Evolutionary conservation across 179 eudicot species (phyloP).

Genomic region (Patellifolia procumbens): DNA sequence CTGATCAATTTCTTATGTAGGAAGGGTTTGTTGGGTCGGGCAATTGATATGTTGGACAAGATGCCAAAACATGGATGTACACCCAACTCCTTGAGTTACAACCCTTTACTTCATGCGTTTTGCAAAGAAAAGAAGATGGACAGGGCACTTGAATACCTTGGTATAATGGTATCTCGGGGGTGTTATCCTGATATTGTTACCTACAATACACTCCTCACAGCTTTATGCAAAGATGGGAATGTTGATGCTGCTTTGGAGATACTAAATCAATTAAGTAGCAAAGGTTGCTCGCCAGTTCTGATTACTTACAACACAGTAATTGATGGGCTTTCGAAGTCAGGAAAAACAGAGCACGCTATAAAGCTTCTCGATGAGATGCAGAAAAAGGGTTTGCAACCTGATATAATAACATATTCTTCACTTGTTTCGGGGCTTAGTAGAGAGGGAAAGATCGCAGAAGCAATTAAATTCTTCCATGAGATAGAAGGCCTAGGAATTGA

Average conservation of each 20-base stretch:
- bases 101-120: conserved; percentile 81
- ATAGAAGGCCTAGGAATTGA: conserved; percentile 58
- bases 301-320: conserved; percentile 89
- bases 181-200: conserved; percentile 93
- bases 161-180: conserved; percentile 75
- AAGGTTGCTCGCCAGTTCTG: conserved; percentile 79
- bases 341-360: conserved; percentile 67
- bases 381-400: conserved; percentile 68
- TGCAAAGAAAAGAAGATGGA: conserved; percentile 92
- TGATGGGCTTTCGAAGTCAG: conserved; percentile 74
- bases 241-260: conserved; percentile 77
- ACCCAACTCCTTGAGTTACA: conserved; percentile 80
- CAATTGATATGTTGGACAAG: conserved; percentile 71
- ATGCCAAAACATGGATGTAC: conserved; percentile 83
- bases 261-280: conserved; percentile 59
- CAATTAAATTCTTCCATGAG: conserved; percentile 59
- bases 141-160: conserved; percentile 80
- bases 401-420: conserved; percentile 75
- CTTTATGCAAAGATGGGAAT: conserved; percentile 83
- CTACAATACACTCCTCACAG: conserved; percentile 76
- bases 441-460: conserved; percentile 77
- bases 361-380: conserved; percentile 69
- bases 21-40: conserved; percentile 72
- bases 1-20: conserved; percentile 79
- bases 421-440: conserved; percentile 72